Base-by-base conservation (phyloP, 2,329 filamentous ascomycete species). In the Penicillium decumbens region DNA sequence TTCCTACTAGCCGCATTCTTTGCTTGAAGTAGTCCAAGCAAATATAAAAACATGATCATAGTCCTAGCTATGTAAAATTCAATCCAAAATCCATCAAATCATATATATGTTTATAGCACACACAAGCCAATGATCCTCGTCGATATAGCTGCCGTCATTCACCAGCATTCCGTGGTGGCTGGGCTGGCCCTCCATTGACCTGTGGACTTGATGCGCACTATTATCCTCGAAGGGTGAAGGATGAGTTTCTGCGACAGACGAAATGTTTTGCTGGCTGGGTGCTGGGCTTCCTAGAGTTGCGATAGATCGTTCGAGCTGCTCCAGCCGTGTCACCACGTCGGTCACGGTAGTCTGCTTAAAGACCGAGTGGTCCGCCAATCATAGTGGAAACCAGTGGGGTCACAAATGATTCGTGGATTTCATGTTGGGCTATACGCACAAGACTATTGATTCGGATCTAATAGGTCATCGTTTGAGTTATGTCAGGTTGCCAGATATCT, bases 61-160 rank as follows among this genome's bases (percentile, higher is more conserved):
- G n/a, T n/a, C n/a, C n/a, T n/a, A n/a, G n/a, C n/a, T n/a, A n/a
- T n/a, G n/a, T n/a, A n/a, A n/a, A n/a, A n/a, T n/a, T n/a, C n/a
- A n/a, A n/a, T n/a, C n/a, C n/a, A n/a, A n/a, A n/a, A n/a, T n/a
- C n/a, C n/a, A n/a, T n/a, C n/a, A n/a, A n/a, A n/a, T n/a, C n/a
- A n/a, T n/a, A n/a, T n/a, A n/a, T n/a, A n/a, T n/a, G n/a, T n/a
- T n/a, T n/a, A n/a, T n/a, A n/a, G n/a, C n/a, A n/a, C n/a, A n/a
- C n/a, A n/a, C n/a, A n/a, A n/a, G n/a, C n/a, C n/a, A n/a, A n/a
- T n/a, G n/a, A n/a, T n/a, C n/a, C n/a, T n/a, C n/a, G n/a, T n/a
- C 62, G 35, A 66, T 62, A 45, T 66, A 66, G n/a, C 47, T 50
- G 24, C 63, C 63, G 25, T 62, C 60, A 28, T 54, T 57, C 18